Conservation (phyloP, 257 asterid species). For the Jacaranda mimosifolia region DNA sequence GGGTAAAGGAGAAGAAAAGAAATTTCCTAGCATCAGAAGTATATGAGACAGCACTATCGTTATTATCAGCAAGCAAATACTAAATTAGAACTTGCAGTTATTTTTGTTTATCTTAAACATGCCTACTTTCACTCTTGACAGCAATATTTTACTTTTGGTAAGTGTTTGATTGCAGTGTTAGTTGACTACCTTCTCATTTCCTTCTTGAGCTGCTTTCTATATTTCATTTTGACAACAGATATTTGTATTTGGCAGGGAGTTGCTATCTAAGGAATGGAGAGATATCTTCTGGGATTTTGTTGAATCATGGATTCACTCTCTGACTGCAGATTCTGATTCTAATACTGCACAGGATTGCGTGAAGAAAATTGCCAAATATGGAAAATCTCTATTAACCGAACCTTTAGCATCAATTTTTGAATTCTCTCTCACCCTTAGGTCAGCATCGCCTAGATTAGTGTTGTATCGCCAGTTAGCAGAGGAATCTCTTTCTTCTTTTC, state of each 20-base stretch:
- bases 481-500: slow-evolving; percentile 95
- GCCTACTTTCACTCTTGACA: slow-evolving; percentile 8
- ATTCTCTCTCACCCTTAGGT: slow-evolving; percentile 94
- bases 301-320: slow-evolving; percentile 77
- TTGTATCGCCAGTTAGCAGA: slow-evolving; percentile 90
- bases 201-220: slow-evolving; percentile 26
- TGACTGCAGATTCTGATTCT: slow-evolving; percentile 57
- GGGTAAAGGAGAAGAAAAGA: background rate
- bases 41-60: background rate
- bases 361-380: slow-evolving; percentile 66
- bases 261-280: slow-evolving; percentile 91
- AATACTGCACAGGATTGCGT: slow-evolving; percentile 84
- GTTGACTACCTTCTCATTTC: slow-evolving; percentile 15
- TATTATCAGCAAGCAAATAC: slow-evolving; percentile 7
- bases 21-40: background rate
- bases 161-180: slow-evolving; percentile 8
- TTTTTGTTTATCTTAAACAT: slow-evolving; percentile 8
- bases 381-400: slow-evolving; percentile 79
- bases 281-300: slow-evolving; percentile 87
- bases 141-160: background rate
- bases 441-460: slow-evolving; percentile 95
- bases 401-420: slow-evolving; percentile 88
- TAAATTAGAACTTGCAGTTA: slow-evolving; percentile 11
- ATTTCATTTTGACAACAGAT: background rate
- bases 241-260: slow-evolving; percentile 71